Conservation (phyloP, 257 asterid species). For the Penstemon davidsonii region DNA sequence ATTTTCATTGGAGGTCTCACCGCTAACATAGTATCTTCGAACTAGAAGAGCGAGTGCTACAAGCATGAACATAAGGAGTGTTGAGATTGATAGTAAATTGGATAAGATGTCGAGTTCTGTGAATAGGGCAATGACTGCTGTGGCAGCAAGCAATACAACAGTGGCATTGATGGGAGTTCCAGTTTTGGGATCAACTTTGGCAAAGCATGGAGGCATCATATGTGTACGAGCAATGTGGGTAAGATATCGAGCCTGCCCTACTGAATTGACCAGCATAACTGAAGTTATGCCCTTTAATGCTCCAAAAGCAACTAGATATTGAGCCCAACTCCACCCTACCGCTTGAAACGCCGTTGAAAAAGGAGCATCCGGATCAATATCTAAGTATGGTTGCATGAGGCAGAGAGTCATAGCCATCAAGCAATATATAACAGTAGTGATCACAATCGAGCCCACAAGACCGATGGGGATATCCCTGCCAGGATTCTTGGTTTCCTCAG, state of each 20-base stretch:
- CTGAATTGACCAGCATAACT: conserved; percentile 49
- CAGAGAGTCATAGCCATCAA: conserved; percentile 47
- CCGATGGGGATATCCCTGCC: conserved; percentile 59
- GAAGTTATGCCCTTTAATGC: conserved; percentile 66
- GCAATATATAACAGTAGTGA: conserved; percentile 49
- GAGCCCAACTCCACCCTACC: conserved; percentile 66
- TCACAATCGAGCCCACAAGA: conserved; percentile 59
- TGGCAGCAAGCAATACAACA: conserved; percentile 39
- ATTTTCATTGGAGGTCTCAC: conserved; percentile 35
- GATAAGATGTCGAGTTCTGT: conserved; percentile 42
- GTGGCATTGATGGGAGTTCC: conserved; percentile 62
- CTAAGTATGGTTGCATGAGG: conserved; percentile 45
- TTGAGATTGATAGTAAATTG: conserved; percentile 45
- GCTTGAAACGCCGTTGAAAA: conserved; percentile 43
- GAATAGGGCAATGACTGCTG: conserved; percentile 53
- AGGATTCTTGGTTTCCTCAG: conserved; percentile 61
- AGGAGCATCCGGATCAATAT: conserved; percentile 43
- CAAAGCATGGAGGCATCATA: conserved; percentile 67
- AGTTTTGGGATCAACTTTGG: conserved; percentile 41
- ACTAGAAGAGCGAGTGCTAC: conserved; percentile 56
- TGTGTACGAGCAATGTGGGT: conserved; percentile 67
- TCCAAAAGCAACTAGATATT: conserved; percentile 55
- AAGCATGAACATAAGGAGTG: conserved; percentile 56
- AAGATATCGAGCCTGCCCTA: conserved; percentile 61
- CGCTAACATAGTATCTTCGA: conserved; percentile 50